A percentile compares a stretch with the other conserved stretches of the same genome.
These are phyloP conservation scores for Hyaloperonospora arabidopsidis DNA, from an alignment of 352 stramenopile species.

Conservation along the genomic window DNA sequence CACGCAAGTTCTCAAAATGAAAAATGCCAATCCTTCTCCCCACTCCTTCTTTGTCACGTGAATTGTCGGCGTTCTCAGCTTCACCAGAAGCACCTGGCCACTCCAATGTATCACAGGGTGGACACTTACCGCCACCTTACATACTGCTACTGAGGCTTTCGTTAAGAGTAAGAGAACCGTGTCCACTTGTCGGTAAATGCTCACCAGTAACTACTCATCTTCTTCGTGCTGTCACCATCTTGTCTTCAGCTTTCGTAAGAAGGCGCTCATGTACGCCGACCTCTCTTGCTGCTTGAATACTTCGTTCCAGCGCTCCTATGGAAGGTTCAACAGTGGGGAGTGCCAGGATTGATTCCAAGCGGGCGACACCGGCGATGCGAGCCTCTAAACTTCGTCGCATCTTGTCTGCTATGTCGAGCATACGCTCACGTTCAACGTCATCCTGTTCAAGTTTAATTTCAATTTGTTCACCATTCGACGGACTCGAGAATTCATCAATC, in stretches of 20 bases:
- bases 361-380: slow-evolving; percentile 35
- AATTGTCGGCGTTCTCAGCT: slow-evolving; percentile 25
- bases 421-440: slow-evolving; percentile 25
- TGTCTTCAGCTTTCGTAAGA: slow-evolving; percentile 54
- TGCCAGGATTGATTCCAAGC: slow-evolving; percentile 39
- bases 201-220: slow-evolving; percentile 19
- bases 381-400: slow-evolving; percentile 44
- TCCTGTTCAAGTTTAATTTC: slow-evolving; percentile 23
- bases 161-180: slow-evolving; percentile 16
- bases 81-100: slow-evolving; percentile 30
- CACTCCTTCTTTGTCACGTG: slow-evolving; percentile 24
- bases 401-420: slow-evolving; percentile 37
- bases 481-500: slow-evolving; percentile 42
- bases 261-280: slow-evolving; percentile 53
- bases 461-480: slow-evolving; percentile 19
- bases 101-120: slow-evolving; percentile 39
- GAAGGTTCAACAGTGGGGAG: slow-evolving; percentile 39
- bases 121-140: slow-evolving; percentile 11
- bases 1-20: slow-evolving; percentile 60
- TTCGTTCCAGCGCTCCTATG: slow-evolving; percentile 43
- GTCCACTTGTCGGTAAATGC: slow-evolving; percentile 20
- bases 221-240: slow-evolving; percentile 29
- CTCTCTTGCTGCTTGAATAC: slow-evolving; percentile 48
- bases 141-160: slow-evolving; percentile 26
- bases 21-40: slow-evolving; percentile 53